These are phyloP conservation scores for Kalmanozyma brasiliensis DNA, from an alignment of 1,284 basidiomycete species.

Conservation along the genomic window DNA sequence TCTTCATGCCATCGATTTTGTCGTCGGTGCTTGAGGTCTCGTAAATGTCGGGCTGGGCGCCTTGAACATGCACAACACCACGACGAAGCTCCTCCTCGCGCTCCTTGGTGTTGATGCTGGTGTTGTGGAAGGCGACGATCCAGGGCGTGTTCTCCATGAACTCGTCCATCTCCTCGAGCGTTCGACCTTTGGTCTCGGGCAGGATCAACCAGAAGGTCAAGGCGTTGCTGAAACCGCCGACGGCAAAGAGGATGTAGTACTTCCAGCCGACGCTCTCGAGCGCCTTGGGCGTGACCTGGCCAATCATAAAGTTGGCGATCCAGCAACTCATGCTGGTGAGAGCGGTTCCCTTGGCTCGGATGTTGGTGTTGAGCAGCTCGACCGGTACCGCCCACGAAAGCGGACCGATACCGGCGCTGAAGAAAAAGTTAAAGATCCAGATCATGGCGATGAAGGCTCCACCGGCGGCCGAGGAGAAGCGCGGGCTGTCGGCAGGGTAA, in stretches of 20 bases:
- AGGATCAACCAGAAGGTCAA: constrained; percentile 73
- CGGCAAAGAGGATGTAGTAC: constrained; percentile 74
- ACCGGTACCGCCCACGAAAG: constrained; percentile 66
- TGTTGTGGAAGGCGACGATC: constrained; percentile 68
- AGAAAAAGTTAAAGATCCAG: constrained; percentile 74
- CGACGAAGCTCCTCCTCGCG: constrained; percentile 72
- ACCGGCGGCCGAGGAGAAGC: constrained; percentile 25
- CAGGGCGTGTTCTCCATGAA: constrained; percentile 72
- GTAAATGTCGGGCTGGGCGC: constrained; percentile 6
- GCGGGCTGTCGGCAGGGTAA: constrained; percentile 70
- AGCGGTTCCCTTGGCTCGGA: constrained; percentile 74
- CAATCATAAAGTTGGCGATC: constrained; percentile 70
- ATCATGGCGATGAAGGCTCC: constrained; percentile 67
- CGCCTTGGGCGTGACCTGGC: constrained; percentile 69
- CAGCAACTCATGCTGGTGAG: constrained; percentile 73
- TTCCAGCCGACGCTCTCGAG: constrained; percentile 68
- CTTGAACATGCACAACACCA: constrained; percentile 15
- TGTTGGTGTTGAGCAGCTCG: constrained; percentile 73
- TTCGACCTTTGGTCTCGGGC: constrained; percentile 69
- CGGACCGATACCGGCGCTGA: constrained; percentile 73
- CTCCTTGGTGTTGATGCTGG: constrained; percentile 55
- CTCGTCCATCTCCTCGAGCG: constrained; percentile 73
- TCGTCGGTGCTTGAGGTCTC: constrained; percentile 15
- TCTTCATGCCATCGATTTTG: constrained; percentile 26
- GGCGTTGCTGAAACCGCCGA: constrained; percentile 75